A percentile compares a stretch with the other conserved stretches of the same genome.
These are phyloP conservation scores for Erythrophleum ivorense DNA, from an alignment of 331 rosid genomes.

Conservation along the genomic window DNA sequence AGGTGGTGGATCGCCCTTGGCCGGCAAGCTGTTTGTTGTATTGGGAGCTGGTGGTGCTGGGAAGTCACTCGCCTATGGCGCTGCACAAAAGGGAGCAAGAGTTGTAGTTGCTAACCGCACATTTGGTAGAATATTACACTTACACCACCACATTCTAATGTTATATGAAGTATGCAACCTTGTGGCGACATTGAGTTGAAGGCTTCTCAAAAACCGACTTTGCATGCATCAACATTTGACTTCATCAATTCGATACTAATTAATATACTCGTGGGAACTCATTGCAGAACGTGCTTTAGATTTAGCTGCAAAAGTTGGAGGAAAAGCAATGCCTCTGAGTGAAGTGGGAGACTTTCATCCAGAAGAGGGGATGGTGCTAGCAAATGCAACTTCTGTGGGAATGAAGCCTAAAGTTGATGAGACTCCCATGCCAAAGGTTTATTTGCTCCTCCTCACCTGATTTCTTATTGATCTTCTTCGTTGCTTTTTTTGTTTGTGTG, in stretches of 20 bases:
- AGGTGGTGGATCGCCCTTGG: conserved; percentile 38
- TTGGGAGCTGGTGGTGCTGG: conserved; percentile 64
- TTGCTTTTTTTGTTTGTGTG: too few relatives aligned
- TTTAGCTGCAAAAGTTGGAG: conserved; percentile 59
- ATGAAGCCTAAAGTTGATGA: conserved; percentile 55
- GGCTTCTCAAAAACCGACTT: too few relatives aligned
- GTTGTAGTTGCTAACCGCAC: conserved; percentile 50
- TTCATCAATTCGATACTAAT: neutral
- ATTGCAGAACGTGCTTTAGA: conserved; percentile 52
- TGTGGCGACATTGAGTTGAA: too few relatives aligned
- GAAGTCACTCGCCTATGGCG: conserved; percentile 53
- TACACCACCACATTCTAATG: neutral
- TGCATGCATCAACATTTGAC: neutral
- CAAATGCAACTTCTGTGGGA: conserved; percentile 58
- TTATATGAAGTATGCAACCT: too few relatives aligned
- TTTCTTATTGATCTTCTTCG: too few relatives aligned
- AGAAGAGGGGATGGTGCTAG: conserved; percentile 51
- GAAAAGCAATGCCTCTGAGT: conserved; percentile 55
- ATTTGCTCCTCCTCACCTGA: neutral
- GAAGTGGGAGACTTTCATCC: conserved; percentile 52
- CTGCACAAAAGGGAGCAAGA: conserved; percentile 53
- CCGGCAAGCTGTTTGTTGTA: conserved; percentile 51
- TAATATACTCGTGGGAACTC: neutral
- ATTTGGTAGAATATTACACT: conserved; percentile 32
- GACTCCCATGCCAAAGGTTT: conserved; percentile 53